phyloP scores from a whole-genome alignment of 768 basidiomycete genomes.

The Obba rivulosa region DNA sequence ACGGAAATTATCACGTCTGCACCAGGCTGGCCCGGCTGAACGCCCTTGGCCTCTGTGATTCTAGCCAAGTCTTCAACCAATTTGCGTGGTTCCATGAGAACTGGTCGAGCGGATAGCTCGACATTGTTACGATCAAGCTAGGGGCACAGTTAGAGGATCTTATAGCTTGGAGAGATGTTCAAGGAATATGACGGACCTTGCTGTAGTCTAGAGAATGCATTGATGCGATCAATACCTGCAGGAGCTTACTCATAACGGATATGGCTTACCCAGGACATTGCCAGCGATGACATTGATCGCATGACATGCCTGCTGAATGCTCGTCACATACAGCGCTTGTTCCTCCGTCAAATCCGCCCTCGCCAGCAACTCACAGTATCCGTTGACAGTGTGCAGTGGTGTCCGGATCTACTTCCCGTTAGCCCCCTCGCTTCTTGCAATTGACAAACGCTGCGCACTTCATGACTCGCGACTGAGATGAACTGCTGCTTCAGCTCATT shows the following conservation, averaged over 20 bases:
- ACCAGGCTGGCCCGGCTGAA: conserved; percentile 13
- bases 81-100: conserved; percentile 20
- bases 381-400: conserved; percentile 25
- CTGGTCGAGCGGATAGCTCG: conserved; percentile 22
- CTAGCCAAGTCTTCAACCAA: conserved; percentile 23
- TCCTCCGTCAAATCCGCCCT: conserved; percentile 21
- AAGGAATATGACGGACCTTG: conserved; percentile 16
- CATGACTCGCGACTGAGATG: conserved; percentile 25
- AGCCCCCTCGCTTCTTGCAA: no score
- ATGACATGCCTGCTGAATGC: conserved; percentile 26
- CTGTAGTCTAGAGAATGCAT: conserved; percentile 17
- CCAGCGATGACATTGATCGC: conserved; percentile 27
- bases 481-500: conserved; percentile 26
- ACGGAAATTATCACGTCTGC: conserved; percentile 22
- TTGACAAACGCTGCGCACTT: conserved; percentile 10
- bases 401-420: conserved; percentile 17
- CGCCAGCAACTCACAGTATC: conserved; percentile 23
- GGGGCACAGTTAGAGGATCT: not conserved
- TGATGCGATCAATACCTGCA: not conserved
- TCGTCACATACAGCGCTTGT: conserved; percentile 20
- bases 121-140: conserved; percentile 24
- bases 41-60: conserved; percentile 19
- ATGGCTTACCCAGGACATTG: conserved; percentile 22
- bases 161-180: not conserved
- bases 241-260: not conserved